Percentiles rank a stretch among this genome's conserved stretches.
These are phyloP conservation scores for Bipolaris victoriae DNA, from an alignment of 2,329 filamentous ascomycete species.

Conservation along the genomic window DNA sequence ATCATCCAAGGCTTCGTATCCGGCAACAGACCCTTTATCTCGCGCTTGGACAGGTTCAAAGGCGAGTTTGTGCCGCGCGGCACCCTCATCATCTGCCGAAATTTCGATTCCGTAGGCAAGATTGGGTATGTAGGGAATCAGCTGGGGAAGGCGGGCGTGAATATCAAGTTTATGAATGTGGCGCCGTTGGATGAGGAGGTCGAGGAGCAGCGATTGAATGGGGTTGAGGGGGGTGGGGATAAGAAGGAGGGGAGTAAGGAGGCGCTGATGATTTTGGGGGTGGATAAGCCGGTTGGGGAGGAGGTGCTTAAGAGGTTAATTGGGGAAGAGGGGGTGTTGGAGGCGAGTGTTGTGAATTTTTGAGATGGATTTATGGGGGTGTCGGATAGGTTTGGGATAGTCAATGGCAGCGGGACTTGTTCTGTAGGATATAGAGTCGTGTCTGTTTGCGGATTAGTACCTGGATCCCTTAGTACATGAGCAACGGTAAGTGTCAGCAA, in stretches of 20 bases:
- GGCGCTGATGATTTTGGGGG: slow-evolving; percentile 81
- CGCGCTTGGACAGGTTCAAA: slow-evolving; percentile 73
- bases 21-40: slow-evolving; percentile 70
- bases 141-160: slow-evolving; percentile 72
- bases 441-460: too few species aligned
- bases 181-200: slow-evolving; percentile 59
- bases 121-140: slow-evolving; percentile 78
- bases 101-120: slow-evolving; percentile 82
- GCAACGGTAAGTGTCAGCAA: too few species aligned
- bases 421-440: too few species aligned
- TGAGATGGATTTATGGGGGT: slow-evolving; percentile 6
- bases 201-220: slow-evolving; percentile 33
- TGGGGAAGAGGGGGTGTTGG: slow-evolving; percentile 57
- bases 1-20: slow-evolving; percentile 71
- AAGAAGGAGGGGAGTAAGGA: slow-evolving; percentile 58
- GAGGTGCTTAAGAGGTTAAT: slow-evolving; percentile 60
- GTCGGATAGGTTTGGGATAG: too few species aligned
- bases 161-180: slow-evolving; percentile 82
- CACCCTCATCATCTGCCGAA: slow-evolving; percentile 77
- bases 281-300: slow-evolving; percentile 68
- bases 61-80: slow-evolving; percentile 76
- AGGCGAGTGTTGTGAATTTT: slow-evolving; percentile 59
- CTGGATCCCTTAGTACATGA: too few species aligned
- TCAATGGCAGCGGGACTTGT: too few species aligned
- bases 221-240: slow-evolving; percentile 7